Base-by-base conservation (phyloP, 495 filamentous ascomycete species). In the Parachaetomium inaequale region DNA sequence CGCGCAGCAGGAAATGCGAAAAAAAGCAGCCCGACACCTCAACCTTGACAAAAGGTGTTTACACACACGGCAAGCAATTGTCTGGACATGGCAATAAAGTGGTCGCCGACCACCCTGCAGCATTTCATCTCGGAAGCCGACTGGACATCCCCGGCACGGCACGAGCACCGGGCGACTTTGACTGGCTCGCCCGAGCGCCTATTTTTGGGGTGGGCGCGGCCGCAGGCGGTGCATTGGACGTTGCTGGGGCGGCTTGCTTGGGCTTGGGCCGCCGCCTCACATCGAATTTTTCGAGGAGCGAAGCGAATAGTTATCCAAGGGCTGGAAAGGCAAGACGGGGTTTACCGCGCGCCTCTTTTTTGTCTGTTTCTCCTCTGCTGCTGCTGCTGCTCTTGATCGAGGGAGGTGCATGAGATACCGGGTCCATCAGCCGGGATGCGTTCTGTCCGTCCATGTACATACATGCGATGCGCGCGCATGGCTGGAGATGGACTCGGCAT, bases 61-160 rank as follows among this genome's bases (percentile, higher is more conserved):
- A n/a, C n/a, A n/a, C n/a, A n/a, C n/a, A n/a, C n/a, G n/a, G n/a
- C n/a, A n/a, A n/a, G n/a, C n/a, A 17, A 12, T 40, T 40, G 36
- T 40, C 17, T 12, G 17, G 12, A 40, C 36, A 4, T 11, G 14
- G 8, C 34, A 40, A n/a, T 36, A 49, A 47, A 52, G 21, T 59
- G 58, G 58, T 59, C 58, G 58, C 21, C 58, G 58, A 54, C 38
- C 32, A 61, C 2, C 58, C 47, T 60, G 58, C 58, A 60, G 58
- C 58, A 52, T 40, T 19, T 52, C 32, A 61, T 61, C 50, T 61
- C 58, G 49, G 58, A 32, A 19, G 49, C 36, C 49, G 28, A 34
- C n/a, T n/a, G n/a, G n/a, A n/a, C 58, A 4, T 61, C 36, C 50
- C 58, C 58, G 58, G 14, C 58, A 2, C 23, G 49, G 47, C 15